Conservation (phyloP, 2,329 filamentous ascomycete species). For the Cadophora gregata region DNA sequence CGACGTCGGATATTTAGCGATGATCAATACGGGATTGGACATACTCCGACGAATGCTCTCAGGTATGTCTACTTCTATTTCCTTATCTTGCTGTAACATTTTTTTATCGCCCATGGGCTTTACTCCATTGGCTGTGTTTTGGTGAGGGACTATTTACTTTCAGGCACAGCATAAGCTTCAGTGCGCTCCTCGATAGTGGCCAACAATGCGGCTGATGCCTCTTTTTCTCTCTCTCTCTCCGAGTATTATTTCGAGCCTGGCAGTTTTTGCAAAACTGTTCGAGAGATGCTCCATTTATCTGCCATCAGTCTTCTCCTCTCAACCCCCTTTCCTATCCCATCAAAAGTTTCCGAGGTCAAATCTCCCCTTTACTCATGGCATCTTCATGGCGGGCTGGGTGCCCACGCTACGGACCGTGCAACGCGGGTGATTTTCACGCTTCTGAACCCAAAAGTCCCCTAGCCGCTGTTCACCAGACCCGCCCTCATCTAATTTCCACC, state of each 20-base stretch:
- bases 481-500: constrained; percentile 16
- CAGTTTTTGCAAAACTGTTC: neutral
- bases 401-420: constrained; percentile 4
- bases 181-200: neutral
- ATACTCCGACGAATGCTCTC: neutral
- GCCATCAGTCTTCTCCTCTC: neutral
- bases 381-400: neutral
- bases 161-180: neutral
- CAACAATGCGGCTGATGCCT: neutral
- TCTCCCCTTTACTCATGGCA: neutral
- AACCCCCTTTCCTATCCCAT: neutral
- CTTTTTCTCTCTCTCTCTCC: neutral
- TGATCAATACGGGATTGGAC: neutral
- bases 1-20: neutral
- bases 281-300: neutral
- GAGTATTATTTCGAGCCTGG: neutral
- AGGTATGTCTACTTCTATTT: neutral
- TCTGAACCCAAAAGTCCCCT: constrained; percentile 1
- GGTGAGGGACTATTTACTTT: neutral
- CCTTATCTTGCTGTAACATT: neutral
- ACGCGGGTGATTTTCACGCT: constrained; percentile 6
- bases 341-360: neutral
- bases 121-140: neutral
- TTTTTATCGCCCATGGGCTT: neutral
- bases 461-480: constrained; percentile 6